Evolutionary conservation across 2,329 filamentous ascomycete species (phyloP).

Genomic region (Scedosporium dehoogii): DNA sequence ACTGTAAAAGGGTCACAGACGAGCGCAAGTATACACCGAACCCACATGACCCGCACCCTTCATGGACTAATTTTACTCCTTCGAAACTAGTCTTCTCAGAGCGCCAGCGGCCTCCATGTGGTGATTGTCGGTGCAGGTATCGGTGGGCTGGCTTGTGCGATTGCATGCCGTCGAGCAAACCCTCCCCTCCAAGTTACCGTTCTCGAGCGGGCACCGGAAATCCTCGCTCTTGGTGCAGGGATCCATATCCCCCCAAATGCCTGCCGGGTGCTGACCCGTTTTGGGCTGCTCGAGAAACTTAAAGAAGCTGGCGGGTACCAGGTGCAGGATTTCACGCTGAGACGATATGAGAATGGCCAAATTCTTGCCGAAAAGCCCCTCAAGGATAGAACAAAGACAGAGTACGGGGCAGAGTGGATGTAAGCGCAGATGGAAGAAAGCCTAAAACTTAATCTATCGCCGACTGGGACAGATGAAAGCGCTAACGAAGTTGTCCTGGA

Average conservation of each 20-base stretch:
- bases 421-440: not conserved
- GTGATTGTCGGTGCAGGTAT: constrained; percentile 3
- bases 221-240: constrained; percentile 6
- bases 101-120: not conserved
- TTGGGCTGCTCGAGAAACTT: constrained; percentile 5
- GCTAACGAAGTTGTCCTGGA: not conserved
- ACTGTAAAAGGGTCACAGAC: not conserved
- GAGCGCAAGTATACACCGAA: not conserved
- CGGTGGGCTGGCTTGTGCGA: constrained; percentile 3
- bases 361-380: constrained; percentile 5
- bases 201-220: constrained; percentile 2
- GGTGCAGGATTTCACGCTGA: constrained; percentile 5
- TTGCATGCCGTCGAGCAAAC: constrained; percentile 4
- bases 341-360: constrained; percentile 1
- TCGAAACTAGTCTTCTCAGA: not conserved
- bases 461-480: not conserved
- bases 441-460: not conserved
- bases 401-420: constrained; percentile 6
- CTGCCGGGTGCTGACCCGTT: constrained; percentile 4
- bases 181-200: constrained; percentile 5
- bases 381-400: not conserved
- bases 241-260: constrained; percentile 8
- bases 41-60: not conserved
- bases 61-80: not conserved
- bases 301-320: constrained; percentile 6